Evolutionary conservation across 2,329 filamentous ascomycete genomes (phyloP).

Genomic region (Diaporthe sp.): DNA sequence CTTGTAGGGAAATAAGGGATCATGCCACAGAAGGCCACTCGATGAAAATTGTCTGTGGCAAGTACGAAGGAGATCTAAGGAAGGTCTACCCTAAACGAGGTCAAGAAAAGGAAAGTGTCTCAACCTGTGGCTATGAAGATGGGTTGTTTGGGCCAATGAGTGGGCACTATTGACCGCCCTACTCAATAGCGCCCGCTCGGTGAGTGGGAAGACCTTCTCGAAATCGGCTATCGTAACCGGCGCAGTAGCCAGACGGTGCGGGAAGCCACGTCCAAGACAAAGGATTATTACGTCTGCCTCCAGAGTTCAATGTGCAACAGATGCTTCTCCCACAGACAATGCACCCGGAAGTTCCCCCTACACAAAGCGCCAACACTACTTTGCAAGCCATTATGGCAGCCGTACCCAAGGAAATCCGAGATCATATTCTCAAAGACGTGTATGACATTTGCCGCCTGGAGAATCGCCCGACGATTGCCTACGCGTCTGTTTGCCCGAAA

Average conservation of each 20-base stretch:
- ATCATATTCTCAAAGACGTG: background rate
- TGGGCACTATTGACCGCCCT: too few relatives aligned
- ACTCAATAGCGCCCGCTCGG: too few relatives aligned
- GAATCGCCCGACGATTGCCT: background rate
- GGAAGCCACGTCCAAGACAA: background rate
- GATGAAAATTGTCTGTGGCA: too few relatives aligned
- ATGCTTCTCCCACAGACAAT: background rate
- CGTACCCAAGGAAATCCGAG: background rate
- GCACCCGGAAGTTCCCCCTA: background rate
- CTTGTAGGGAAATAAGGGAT: background rate
- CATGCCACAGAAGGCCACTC: too few relatives aligned
- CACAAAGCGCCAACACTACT: background rate
- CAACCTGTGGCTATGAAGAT: too few relatives aligned
- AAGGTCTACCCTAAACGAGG: too few relatives aligned
- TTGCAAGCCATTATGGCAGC: background rate
- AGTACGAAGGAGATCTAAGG: too few relatives aligned
- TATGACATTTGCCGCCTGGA: background rate
- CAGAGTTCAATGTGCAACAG: background rate
- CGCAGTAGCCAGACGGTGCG: too few relatives aligned
- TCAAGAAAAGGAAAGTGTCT: too few relatives aligned
- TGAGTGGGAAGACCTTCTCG: too few relatives aligned
- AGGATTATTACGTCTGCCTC: background rate
- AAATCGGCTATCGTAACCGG: too few relatives aligned
- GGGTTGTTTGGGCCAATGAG: too few relatives aligned
- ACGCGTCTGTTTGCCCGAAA: background rate